Percentiles rank a stretch among this genome's conserved stretches.
These are phyloP conservation scores for Fulvia fulva DNA, from an alignment of 2,329 filamentous ascomycete species.

Conservation along the genomic window DNA sequence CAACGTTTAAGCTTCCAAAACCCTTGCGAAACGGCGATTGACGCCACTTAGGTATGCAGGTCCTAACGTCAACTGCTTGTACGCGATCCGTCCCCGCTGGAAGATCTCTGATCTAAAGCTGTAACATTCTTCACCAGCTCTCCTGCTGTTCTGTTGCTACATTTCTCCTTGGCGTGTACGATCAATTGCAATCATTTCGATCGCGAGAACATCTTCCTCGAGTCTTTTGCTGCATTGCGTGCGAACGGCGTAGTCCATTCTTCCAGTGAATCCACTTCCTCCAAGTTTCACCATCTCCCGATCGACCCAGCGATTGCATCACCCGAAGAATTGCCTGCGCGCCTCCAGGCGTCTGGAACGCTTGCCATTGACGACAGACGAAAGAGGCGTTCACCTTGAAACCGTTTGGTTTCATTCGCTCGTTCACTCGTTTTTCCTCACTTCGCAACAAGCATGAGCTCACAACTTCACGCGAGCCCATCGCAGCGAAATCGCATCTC, in stretches of 20 bases:
- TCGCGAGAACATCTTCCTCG: neutral
- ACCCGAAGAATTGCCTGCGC: neutral
- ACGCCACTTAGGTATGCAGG: neutral
- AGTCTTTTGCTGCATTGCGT: neutral
- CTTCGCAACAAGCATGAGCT: conserved; percentile 13
- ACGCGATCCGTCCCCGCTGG: neutral
- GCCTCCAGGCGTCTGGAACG: neutral
- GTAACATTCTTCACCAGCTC: neutral
- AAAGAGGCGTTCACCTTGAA: neutral
- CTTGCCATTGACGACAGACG: neutral
- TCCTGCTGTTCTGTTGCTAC: neutral
- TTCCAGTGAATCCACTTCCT: neutral
- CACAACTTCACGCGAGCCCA: conserved; percentile 15
- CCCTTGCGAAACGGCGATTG: neutral
- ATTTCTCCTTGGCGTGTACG: neutral
- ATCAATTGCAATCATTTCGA: neutral
- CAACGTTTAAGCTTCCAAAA: neutral
- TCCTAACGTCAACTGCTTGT: neutral
- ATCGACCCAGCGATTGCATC: neutral
- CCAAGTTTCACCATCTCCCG: neutral
- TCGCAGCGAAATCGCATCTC: conserved; percentile 27
- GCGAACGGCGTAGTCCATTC: neutral
- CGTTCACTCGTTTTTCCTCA: neutral
- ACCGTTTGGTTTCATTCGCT: neutral
- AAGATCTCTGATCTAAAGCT: neutral